These are phyloP conservation scores for Termitomyces titanicus DNA, from an alignment of 768 basidiomycete genomes.

Conservation along the genomic window DNA sequence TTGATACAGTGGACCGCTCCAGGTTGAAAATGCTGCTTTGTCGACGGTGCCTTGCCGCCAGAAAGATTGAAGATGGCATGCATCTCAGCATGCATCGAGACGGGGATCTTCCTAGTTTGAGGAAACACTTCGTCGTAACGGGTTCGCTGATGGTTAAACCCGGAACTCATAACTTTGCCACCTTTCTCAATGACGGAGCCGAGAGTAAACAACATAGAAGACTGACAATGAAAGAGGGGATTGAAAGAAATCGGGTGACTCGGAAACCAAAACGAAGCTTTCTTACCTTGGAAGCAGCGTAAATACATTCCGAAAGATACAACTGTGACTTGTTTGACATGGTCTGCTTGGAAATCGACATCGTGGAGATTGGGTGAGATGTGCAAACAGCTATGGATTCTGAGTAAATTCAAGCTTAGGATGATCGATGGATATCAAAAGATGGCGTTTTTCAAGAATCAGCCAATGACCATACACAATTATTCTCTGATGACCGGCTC, in stretches of 20 bases:
- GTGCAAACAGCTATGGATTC: no score
- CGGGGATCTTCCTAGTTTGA: constrained; percentile 30
- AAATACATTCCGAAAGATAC: not conserved
- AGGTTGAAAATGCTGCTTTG: constrained; percentile 50
- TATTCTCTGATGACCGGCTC: no score
- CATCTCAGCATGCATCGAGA: constrained; percentile 58
- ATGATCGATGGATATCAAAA: no score
- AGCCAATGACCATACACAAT: no score
- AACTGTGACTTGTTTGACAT: constrained; percentile 5
- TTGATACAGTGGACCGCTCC: constrained; percentile 2
- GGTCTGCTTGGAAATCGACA: not conserved
- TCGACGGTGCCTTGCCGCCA: constrained; percentile 45
- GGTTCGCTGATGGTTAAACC: constrained; percentile 52
- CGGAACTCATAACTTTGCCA: constrained; percentile 49
- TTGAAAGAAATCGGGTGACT: not conserved
- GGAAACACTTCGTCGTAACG: constrained; percentile 47
- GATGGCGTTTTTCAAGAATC: no score
- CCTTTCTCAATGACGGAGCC: constrained; percentile 38
- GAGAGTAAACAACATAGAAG: constrained; percentile 9
- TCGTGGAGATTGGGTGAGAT: not conserved
- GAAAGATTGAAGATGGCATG: constrained; percentile 52
- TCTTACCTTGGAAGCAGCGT: not conserved
- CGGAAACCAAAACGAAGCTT: not conserved
- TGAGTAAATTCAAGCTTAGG: no score
- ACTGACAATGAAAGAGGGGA: constrained; percentile 1